Evolutionary conservation across 805 yeast genomes (phyloP).

Genomic region (Saccharomyces eubayanus): DNA sequence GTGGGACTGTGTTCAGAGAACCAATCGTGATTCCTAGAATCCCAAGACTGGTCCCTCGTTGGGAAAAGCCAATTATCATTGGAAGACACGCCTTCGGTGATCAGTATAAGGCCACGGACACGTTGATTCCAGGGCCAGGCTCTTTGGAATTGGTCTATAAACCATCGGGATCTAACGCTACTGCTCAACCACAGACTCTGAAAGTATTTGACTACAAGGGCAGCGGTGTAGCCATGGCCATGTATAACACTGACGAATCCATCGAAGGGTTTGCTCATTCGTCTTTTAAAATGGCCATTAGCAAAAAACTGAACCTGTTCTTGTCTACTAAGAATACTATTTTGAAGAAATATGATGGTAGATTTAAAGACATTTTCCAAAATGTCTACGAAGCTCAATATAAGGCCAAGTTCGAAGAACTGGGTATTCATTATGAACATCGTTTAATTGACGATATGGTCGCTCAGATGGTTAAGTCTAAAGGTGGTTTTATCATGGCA

Average conservation of each 20-base stretch:
- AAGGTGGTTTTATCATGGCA: conserved; percentile 75
- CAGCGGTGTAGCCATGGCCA: conserved; percentile 66
- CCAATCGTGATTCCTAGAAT: conserved; percentile 72
- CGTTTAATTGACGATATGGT: conserved; percentile 83
- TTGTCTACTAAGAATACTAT: conserved; percentile 75
- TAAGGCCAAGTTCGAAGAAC: conserved; percentile 46
- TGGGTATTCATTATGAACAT: conserved; percentile 67
- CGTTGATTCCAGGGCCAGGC: conserved; percentile 55
- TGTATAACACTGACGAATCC: conserved; percentile 78
- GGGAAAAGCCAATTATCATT: conserved; percentile 77
- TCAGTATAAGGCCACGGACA: conserved; percentile 74
- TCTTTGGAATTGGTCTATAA: conserved; percentile 56
- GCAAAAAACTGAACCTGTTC: conserved; percentile 54
- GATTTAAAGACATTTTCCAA: conserved; percentile 74
- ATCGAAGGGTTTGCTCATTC: conserved; percentile 72
- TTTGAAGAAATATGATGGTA: conserved; percentile 73
- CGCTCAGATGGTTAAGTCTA: conserved; percentile 79
- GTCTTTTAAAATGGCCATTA: conserved; percentile 66
- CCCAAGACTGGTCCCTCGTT: conserved; percentile 68
- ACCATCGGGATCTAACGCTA: conserved; percentile 42
- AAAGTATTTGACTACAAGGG: conserved; percentile 53
- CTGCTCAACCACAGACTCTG: conserved; percentile 5
- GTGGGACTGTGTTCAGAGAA: conserved; percentile 80
- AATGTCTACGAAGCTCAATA: conserved; percentile 53
- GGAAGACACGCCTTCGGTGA: conserved; percentile 86